A percentile compares a stretch with the other conserved stretches of the same genome.
These are phyloP conservation scores for Taphrina deformans DNA, from an alignment of 1,139 yeast species.

Conservation along the genomic window DNA sequence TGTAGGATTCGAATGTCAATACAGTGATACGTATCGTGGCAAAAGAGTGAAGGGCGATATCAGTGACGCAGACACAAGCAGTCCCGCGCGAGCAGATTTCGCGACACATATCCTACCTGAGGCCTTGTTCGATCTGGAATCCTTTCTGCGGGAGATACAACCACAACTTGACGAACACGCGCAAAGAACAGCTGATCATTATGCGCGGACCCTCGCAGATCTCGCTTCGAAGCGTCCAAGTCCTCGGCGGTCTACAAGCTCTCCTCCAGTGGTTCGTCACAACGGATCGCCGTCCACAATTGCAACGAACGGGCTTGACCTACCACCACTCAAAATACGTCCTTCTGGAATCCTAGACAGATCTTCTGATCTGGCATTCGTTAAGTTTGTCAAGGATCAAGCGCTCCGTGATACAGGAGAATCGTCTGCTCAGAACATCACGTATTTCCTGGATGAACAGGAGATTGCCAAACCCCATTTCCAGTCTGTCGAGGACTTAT, in stretches of 20 bases:
- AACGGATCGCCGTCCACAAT: conserved; percentile 6
- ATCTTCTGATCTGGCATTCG: conserved; percentile 30
- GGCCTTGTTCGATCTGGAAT: neutral
- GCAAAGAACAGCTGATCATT: conserved; percentile 7
- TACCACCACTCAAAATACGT: conserved; percentile 21
- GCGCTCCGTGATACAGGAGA: conserved; percentile 9
- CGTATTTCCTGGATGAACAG: conserved; percentile 23
- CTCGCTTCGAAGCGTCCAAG: neutral
- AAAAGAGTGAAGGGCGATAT: conserved; percentile 20
- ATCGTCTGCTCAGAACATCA: conserved; percentile 6
- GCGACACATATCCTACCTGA: neutral
- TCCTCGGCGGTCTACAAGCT: neutral
- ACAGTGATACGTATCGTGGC: conserved; percentile 31
- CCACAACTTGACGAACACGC: conserved; percentile 24
- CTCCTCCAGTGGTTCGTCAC: neutral
- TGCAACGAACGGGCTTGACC: conserved; percentile 19
- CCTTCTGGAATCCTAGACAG: conserved; percentile 29
- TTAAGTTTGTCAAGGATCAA: conserved; percentile 29
- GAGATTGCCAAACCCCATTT: conserved; percentile 29
- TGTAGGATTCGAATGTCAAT: conserved; percentile 16
- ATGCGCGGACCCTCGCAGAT: neutral
- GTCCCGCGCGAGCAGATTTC: conserved; percentile 8
- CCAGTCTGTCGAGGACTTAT: conserved; percentile 27
- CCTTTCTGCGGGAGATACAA: conserved; percentile 14
- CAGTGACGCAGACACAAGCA: conserved; percentile 18